Percentiles rank a stretch among this genome's conserved stretches.
These are phyloP conservation scores for Debaryomyces subglobosus DNA, from an alignment of 1,139 yeast genomes.

Conservation along the genomic window DNA sequence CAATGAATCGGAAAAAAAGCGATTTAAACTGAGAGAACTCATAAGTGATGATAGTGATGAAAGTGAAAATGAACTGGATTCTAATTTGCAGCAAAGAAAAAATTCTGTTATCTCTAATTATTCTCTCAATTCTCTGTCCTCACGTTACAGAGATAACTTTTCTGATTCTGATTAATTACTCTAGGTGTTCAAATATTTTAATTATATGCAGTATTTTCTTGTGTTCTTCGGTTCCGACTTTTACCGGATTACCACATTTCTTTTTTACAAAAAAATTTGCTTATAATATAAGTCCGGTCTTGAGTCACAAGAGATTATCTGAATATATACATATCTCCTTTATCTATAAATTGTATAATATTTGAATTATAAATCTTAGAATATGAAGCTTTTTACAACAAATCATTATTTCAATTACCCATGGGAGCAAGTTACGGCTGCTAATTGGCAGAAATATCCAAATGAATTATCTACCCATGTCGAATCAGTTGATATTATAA, in stretches of 20 bases:
- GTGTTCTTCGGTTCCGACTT: constrained; percentile 1
- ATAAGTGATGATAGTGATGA: constrained; percentile 1
- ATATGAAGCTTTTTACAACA: constrained; percentile 79
- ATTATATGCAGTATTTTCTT: not conserved
- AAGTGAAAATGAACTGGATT: constrained; percentile 5
- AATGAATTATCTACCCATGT: constrained; percentile 92
- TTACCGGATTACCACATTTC: constrained; percentile 1
- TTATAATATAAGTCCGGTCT: not conserved
- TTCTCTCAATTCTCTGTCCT: not conserved
- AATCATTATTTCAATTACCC: constrained; percentile 73
- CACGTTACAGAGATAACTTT: constrained; percentile 7
- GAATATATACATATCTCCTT: not conserved
- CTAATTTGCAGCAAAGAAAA: not conserved
- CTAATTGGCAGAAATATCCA: constrained; percentile 97
- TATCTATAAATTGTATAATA: not conserved
- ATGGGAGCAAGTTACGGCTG: constrained; percentile 95
- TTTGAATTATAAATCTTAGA: not conserved
- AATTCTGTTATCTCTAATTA: not conserved
- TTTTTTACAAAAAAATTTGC: constrained; percentile 3
- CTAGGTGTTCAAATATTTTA: not conserved
- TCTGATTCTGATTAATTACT: constrained; percentile 9
- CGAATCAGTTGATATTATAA: constrained; percentile 87
- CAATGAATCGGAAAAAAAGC: constrained; percentile 6
- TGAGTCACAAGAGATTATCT: constrained; percentile 2
- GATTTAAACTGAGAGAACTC: constrained; percentile 13